These are phyloP conservation scores for Nadsonia commutata DNA, from an alignment of 1,139 yeast species.

Conservation along the genomic window DNA sequence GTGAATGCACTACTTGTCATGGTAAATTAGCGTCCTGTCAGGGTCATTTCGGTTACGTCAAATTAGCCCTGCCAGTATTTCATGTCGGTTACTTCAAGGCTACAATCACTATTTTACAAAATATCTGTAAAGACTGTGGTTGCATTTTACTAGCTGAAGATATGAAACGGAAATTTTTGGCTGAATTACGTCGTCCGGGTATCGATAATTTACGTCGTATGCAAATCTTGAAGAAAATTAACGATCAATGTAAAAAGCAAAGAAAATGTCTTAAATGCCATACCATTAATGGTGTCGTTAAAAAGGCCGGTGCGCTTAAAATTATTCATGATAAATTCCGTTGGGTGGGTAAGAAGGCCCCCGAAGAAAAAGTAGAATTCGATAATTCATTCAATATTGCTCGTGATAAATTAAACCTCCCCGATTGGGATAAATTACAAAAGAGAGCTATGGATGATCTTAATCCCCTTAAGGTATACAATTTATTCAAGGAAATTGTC, in stretches of 20 bases:
- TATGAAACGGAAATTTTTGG: constrained; percentile 50
- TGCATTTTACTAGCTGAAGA: constrained; percentile 60
- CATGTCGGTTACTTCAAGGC: constrained; percentile 96
- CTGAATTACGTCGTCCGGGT: constrained; percentile 74
- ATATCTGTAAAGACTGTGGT: constrained; percentile 86
- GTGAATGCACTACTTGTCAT: constrained; percentile 81
- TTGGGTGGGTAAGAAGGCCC: constrained; percentile 84
- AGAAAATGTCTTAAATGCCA: constrained; percentile 81
- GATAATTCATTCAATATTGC: constrained; percentile 54
- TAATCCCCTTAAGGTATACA: constrained; percentile 81
- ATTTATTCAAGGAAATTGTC: constrained; percentile 68
- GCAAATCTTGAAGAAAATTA: constrained; percentile 67
- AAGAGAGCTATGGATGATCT: constrained; percentile 86
- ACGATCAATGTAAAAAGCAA: constrained; percentile 92
- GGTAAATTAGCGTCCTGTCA: constrained; percentile 91
- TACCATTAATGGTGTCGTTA: constrained; percentile 88
- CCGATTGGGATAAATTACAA: constrained; percentile 78
- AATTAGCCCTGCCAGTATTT: constrained; percentile 87
- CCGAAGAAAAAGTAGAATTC: constrained; percentile 77
- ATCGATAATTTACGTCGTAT: constrained; percentile 83
- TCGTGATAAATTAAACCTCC: constrained; percentile 44
- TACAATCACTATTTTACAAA: constrained; percentile 75
- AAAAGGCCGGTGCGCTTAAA: constrained; percentile 91
- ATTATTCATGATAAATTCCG: constrained; percentile 93
- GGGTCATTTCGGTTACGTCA: constrained; percentile 95